Base-by-base conservation (phyloP, 2,329 filamentous ascomycete genomes). In the Cordyceps militaris region DNA sequence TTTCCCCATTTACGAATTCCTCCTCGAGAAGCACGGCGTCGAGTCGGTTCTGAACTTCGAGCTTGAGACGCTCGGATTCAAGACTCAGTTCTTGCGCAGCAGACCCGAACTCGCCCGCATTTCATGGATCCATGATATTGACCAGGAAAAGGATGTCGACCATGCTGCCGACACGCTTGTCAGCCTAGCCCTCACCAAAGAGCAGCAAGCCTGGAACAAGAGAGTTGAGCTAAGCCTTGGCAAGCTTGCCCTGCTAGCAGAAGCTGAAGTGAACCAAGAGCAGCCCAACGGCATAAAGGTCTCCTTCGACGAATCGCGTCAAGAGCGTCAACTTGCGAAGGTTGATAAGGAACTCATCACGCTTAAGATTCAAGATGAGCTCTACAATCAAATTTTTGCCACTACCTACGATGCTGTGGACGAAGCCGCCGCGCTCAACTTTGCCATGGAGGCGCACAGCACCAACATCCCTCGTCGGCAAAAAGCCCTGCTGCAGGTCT, bases 111-210 rank as follows among this genome's bases (percentile, higher is more conserved):
- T 91, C 61, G 86, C 87, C 28, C 90, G 90, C 65, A 79, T 99
- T 46, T 86, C 87, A 50, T 99, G 94, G 94, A 96, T 99, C 74
- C 95, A 99, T 69, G 92, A 97, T 68, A 81, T 97, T 8, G 79
- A 85, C 60, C 80, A 82, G 24, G 89, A 94, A 67, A 79, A 85
- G 59, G 85, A 96, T 65, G 91, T 91, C 61, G 77, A 82, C 13
- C 81, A 83, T 57, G 92, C 93, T 11, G 86, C 87, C 5, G 75
- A 83, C 43, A 87, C 86, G 0, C 79, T 99, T 48, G 76, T 88
- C 44, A 76, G 83, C 8, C 78, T 92, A 21, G 91, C 89, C 0
- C 75, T 86, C 21, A 79, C 80, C 51, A 83, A 84, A 56, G 92
- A 97, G 70, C 81, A 84, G 54, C 87, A 92, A 64, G 74, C 94